phyloP scores from a whole-genome alignment of 2,329 filamentous ascomycete species.

The Xylariaceae sp. region DNA sequence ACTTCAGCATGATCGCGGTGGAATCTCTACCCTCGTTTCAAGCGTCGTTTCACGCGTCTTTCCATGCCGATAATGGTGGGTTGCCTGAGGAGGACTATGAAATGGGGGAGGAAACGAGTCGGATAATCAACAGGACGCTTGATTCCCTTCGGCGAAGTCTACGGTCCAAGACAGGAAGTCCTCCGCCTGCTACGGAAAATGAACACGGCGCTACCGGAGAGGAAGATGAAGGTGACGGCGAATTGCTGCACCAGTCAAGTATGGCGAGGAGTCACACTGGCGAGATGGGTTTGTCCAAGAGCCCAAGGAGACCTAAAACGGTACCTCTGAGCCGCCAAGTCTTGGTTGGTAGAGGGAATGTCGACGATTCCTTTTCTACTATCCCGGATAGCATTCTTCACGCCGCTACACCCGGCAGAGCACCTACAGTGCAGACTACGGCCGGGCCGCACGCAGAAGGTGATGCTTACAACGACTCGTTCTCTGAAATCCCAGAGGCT shows the following conservation, averaged over 20 bases:
- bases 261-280: too few species aligned
- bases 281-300: too few species aligned
- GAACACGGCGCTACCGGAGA: conserved; percentile 12
- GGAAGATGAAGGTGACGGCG: conserved; percentile 8
- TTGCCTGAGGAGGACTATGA: conserved; percentile 36
- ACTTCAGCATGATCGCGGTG: conserved; percentile 57
- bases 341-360: conserved; percentile 29
- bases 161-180: conserved; percentile 19
- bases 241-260: conserved; percentile 11
- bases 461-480: conserved; percentile 47
- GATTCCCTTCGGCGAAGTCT: conserved; percentile 42
- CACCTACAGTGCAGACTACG: conserved; percentile 19
- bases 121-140: conserved; percentile 51
- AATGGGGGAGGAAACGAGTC: conserved; percentile 50
- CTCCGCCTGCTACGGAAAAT: conserved; percentile 11
- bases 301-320: conserved; percentile 32
- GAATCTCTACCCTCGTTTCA: conserved; percentile 45
- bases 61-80: conserved; percentile 38
- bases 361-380: conserved; percentile 33
- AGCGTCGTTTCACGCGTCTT: conserved; percentile 31
- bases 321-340: conserved; percentile 32
- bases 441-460: conserved; percentile 26
- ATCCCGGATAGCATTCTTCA: conserved; percentile 31
- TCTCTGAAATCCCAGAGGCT: conserved; percentile 50
- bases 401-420: conserved; percentile 28